Evolutionary conservation across 352 stramenopile species (phyloP).

Genomic region (Hyaloperonospora brassicae): DNA sequence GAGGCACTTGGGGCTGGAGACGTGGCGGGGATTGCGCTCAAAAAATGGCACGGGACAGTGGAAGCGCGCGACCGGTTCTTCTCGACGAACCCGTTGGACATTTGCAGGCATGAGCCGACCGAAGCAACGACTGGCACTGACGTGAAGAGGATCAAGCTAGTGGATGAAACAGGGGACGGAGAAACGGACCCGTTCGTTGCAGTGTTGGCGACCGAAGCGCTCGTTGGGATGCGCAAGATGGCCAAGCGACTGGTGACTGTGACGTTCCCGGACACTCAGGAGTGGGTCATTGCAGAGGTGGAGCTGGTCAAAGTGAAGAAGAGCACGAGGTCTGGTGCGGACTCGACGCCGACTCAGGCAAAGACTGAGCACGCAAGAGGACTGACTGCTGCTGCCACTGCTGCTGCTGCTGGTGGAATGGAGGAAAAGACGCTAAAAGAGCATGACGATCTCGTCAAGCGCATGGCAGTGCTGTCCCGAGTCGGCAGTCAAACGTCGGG

Average conservation of each 20-base stretch:
- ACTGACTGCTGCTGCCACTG: background rate
- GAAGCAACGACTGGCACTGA: slow-evolving; percentile 27
- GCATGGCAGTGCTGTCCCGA: slow-evolving; percentile 63
- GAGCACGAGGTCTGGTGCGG: slow-evolving; percentile 22
- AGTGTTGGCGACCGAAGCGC: slow-evolving; percentile 36
- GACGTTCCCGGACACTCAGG: slow-evolving; percentile 32
- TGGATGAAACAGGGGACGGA: slow-evolving; percentile 4
- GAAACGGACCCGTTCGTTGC: slow-evolving; percentile 24
- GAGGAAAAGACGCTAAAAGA: slow-evolving; percentile 16
- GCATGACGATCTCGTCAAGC: slow-evolving; percentile 55
- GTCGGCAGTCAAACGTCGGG: slow-evolving; percentile 46
- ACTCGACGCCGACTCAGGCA: background rate
- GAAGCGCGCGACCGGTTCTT: slow-evolving; percentile 32
- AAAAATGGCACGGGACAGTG: slow-evolving; percentile 37
- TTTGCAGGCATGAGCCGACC: slow-evolving; percentile 18
- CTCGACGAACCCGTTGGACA: slow-evolving; percentile 46
- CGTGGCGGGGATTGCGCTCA: slow-evolving; percentile 43
- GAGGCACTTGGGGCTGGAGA: slow-evolving; percentile 34
- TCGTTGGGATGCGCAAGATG: slow-evolving; percentile 62
- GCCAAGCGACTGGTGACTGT: slow-evolving; percentile 46
- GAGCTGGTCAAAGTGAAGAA: slow-evolving; percentile 80
- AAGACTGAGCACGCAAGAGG: background rate
- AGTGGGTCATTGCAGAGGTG: slow-evolving; percentile 59
- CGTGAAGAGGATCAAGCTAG: slow-evolving; percentile 43
- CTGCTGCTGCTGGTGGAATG: slow-evolving; percentile 1